phyloP scores from a whole-genome alignment of 805 yeast genomes.

The Danielia reshetovae region DNA sequence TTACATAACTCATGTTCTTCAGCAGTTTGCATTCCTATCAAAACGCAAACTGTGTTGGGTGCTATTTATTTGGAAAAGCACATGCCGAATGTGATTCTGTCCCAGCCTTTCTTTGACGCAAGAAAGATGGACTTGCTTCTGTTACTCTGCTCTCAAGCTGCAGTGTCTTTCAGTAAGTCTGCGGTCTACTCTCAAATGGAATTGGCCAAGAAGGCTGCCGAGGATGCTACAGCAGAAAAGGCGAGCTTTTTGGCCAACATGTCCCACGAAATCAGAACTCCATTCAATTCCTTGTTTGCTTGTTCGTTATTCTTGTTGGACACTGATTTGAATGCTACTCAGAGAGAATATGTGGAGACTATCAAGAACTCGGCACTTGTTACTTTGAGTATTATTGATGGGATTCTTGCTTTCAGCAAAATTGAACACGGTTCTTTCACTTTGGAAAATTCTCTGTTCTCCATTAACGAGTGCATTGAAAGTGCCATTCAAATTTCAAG shows the following conservation, averaged over 20 bases:
- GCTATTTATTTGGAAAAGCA: conserved; percentile 40
- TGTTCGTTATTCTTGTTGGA: conserved; percentile 48
- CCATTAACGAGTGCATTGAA: conserved; percentile 42
- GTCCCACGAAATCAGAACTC: conserved; percentile 58
- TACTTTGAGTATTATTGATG: conserved; percentile 50
- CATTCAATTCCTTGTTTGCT: conserved; percentile 48
- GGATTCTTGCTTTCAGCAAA: conserved; percentile 51
- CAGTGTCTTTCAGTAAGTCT: conserved; percentile 48
- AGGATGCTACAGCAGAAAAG: conserved; percentile 51
- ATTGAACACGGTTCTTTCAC: conserved; percentile 52
- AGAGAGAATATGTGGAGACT: conserved; percentile 50
- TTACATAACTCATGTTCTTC: conserved; percentile 28
- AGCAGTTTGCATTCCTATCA: conserved; percentile 45
- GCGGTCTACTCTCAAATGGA: conserved; percentile 46
- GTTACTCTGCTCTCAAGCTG: conserved; percentile 49
- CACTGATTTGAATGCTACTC: conserved; percentile 41
- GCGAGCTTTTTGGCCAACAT: conserved; percentile 51
- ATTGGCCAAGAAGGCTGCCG: conserved; percentile 40
- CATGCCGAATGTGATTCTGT: conserved; percentile 5
- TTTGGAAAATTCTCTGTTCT: conserved; percentile 41
- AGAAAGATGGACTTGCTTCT: conserved; percentile 37
- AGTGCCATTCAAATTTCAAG: conserved; percentile 47
- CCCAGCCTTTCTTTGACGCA: conserved; percentile 18
- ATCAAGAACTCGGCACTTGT: conserved; percentile 49
- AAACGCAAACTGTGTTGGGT: conserved; percentile 39